phyloP scores from a whole-genome alignment of 768 basidiomycete genomes.

The Leccinum subgranulosum region DNA sequence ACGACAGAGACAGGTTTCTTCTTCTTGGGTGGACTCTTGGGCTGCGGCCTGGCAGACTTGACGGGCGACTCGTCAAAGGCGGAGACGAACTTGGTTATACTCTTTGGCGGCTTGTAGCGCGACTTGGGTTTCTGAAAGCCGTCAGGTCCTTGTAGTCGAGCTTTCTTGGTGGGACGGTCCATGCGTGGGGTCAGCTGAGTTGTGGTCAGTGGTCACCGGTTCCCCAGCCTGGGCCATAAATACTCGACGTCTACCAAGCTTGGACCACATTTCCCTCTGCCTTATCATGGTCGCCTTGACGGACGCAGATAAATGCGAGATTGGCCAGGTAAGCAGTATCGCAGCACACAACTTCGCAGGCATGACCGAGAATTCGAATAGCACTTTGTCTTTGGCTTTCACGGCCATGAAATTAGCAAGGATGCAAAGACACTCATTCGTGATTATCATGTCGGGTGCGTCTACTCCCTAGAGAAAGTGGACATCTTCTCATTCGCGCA shows the following conservation, averaged over 20 bases:
- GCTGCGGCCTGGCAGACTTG: neutral
- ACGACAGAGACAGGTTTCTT: constrained; percentile 3
- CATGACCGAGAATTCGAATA: constrained; percentile 21
- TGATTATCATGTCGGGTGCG: constrained; percentile 59
- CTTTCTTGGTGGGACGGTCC: constrained; percentile 10
- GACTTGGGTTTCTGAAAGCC: constrained; percentile 27
- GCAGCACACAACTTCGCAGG: neutral
- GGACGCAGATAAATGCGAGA: constrained; percentile 40
- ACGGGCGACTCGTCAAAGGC: constrained; percentile 18
- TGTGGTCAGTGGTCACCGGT: neutral
- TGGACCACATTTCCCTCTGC: neutral
- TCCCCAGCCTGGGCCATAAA: neutral
- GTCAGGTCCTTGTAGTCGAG: constrained; percentile 24
- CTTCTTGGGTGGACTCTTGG: constrained; percentile 2
- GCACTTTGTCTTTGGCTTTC: constrained; percentile 75
- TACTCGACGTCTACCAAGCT: neutral
- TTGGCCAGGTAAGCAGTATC: constrained; percentile 39
- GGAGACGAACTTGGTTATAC: constrained; percentile 29
- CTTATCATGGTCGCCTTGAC: constrained; percentile 26
- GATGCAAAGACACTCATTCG: constrained; percentile 54
- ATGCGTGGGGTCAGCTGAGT: too few species aligned
- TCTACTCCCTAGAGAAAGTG: neutral
- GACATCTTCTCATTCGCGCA: constrained; percentile 5
- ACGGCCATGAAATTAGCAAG: constrained; percentile 49
- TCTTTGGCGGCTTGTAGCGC: constrained; percentile 24